Evolutionary conservation across 2,329 filamentous ascomycete genomes (phyloP).

Genomic region (Didymella exigua): DNA sequence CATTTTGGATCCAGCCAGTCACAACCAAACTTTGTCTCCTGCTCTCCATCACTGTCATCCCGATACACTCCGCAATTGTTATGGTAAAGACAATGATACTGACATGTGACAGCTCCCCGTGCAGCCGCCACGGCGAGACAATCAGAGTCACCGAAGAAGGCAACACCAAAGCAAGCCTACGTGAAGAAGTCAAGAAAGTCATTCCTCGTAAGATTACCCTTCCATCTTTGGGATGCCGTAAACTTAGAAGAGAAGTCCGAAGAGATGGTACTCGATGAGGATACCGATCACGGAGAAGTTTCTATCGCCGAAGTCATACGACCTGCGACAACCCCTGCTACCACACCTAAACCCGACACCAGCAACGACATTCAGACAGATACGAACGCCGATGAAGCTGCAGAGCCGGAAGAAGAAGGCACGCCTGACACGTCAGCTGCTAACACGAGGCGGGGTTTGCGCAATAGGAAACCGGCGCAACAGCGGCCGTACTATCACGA

Average conservation of each 20-base stretch:
- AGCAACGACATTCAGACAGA: constrained; percentile 1
- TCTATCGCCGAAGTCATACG: constrained; percentile 17
- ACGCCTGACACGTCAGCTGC: constrained; percentile 35
- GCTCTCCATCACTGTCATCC: background rate
- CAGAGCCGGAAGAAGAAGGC: constrained; percentile 15
- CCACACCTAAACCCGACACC: constrained; percentile 6
- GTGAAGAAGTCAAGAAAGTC: constrained; percentile 33
- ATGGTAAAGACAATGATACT: background rate
- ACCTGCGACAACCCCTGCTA: constrained; percentile 12
- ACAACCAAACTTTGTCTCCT: background rate
- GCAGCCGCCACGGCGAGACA: constrained; percentile 8
- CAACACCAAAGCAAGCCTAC: constrained; percentile 29
- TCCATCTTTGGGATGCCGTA: constrained; percentile 8
- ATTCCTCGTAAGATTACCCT: constrained; percentile 23
- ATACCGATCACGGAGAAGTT: constrained; percentile 16
- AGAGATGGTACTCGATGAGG: constrained; percentile 19
- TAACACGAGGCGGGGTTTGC: constrained; percentile 38
- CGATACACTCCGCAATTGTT: background rate
- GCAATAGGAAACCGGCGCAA: constrained; percentile 42
- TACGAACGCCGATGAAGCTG: background rate
- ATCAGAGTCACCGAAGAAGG: constrained; percentile 29
- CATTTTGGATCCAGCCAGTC: background rate
- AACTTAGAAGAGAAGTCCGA: constrained; percentile 26
- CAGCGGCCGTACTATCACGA: constrained; percentile 44
- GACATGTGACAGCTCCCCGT: constrained; percentile 18